Percentiles rank a stretch among this genome's conserved stretches.
Conservation (phyloP, 75 land plant species). For the Chamaecyparis obtusa region DNA sequence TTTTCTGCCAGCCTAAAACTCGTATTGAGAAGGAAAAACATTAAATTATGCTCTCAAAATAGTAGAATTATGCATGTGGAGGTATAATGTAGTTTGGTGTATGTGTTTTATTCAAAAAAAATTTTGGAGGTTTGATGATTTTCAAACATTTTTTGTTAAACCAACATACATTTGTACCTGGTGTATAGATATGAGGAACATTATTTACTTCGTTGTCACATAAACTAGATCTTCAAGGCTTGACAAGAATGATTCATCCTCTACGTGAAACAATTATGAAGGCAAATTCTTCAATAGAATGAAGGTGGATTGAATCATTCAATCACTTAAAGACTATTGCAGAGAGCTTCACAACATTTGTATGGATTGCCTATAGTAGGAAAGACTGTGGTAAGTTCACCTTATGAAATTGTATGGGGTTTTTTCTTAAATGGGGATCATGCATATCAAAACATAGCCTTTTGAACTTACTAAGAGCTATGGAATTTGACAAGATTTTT, state of each 20-base stretch:
- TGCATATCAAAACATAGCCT: neutral
- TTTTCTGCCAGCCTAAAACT: neutral
- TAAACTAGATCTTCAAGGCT: conserved; percentile 68
- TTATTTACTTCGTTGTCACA: conserved; percentile 17
- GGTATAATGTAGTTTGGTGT: neutral
- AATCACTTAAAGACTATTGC: conserved; percentile 79
- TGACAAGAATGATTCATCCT: conserved; percentile 80
- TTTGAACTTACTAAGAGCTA: neutral
- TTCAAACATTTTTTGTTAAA: neutral
- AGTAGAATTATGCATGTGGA: neutral
- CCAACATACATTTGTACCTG: neutral
- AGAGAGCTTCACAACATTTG: conserved; percentile 78
- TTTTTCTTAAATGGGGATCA: neutral
- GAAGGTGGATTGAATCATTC: conserved; percentile 75
- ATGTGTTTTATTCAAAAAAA: neutral
- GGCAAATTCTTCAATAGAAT: conserved; percentile 80
- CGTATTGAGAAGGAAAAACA: neutral
- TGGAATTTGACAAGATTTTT: neutral
- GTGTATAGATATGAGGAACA: neutral
- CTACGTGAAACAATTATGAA: conserved; percentile 72
- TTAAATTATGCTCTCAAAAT: neutral
- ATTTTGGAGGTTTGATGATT: neutral
- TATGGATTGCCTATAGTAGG: conserved; percentile 87
- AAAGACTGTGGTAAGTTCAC: conserved; percentile 75
- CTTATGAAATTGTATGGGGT: neutral